Evolutionary conservation across 345 rosid species (phyloP), one percentile per base, ranked within the genome.

Genomic region (Populus tremula): DNA sequence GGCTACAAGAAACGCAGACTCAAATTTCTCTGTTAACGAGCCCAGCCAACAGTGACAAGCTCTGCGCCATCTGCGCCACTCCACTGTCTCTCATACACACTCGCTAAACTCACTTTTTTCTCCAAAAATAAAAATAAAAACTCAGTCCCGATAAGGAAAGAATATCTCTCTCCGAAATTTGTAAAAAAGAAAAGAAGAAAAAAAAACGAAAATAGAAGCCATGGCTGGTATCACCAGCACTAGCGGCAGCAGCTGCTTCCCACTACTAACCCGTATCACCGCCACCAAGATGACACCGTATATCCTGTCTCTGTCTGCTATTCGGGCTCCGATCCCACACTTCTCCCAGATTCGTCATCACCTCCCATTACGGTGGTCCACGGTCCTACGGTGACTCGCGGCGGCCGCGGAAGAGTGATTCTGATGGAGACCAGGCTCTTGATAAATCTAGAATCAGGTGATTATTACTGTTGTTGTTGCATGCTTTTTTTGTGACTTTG

Each of bases 221-320:
- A 92, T 94, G 98, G 90, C 92, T 89, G 93, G 91, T 47, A 74
- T 90, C 41, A 74, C 94, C 85, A 80, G 85, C 88, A 62, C 96
- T 82, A 78, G 86, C 88, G 66, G 85, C 81, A 77, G 87, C 36
- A 76, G 82, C 64, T 79, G 86, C 85, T 86, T 79, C 4, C 83
- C 85, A 17, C 6, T 79, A 65, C 36, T 23, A 62, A 65, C 84
- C 56, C 79, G 63, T 4, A 11, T 36, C 1, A 4, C 56, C 61
- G 49, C 81, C 75, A 47, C 86, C 73, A 85, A 81, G 71, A 73
- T 85, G 79, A 8, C 80, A 25, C 39, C 75, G 56, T 5, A 45
- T n/a, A 13, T 53, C 1, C 70, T 79, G 9, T 70, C 80, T 11
- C 77, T 84, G 25, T 77, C 84, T 20, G 87, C 87, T 88, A 75